Percentiles rank a stretch among this genome's conserved stretches.
Conservation (phyloP, 2,329 filamentous ascomycete genomes). For the Lecanicillium sp. region DNA sequence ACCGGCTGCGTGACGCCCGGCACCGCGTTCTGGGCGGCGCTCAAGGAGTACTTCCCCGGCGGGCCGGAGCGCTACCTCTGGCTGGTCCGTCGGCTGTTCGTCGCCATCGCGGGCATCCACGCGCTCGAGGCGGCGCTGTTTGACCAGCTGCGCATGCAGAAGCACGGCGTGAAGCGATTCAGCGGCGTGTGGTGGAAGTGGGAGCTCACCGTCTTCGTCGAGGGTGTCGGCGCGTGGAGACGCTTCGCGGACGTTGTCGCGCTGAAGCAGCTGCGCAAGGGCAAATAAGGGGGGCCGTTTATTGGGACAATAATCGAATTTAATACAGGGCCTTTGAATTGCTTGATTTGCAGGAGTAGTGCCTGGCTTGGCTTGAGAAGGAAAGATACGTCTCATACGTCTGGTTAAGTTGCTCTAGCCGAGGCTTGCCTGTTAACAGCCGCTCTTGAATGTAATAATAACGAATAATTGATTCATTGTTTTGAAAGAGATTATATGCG, state of each 20-base stretch:
- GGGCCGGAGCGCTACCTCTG: constrained; percentile 1
- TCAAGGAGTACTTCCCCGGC: constrained; percentile 4
- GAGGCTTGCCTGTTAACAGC: no score
- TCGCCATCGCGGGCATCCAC: background rate
- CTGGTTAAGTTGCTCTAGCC: no score
- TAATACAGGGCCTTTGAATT: no score
- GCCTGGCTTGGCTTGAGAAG: no score
- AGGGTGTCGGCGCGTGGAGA: constrained; percentile 11
- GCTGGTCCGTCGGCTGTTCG: background rate
- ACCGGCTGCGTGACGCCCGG: constrained; percentile 4
- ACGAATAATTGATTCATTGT: no score
- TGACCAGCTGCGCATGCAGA: constrained; percentile 10
- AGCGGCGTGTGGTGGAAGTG: constrained; percentile 12
- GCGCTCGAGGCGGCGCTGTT: constrained; percentile 7
- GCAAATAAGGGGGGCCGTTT: background rate
- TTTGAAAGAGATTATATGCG: no score
- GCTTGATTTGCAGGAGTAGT: no score
- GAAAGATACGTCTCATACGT: no score
- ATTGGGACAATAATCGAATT: no score
- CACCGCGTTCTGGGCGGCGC: background rate
- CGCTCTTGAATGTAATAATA: no score
- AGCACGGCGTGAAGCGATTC: constrained; percentile 11
- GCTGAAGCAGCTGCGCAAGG: constrained; percentile 8
- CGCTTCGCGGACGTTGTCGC: constrained; percentile 8
- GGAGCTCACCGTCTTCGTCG: constrained; percentile 10